Base-by-base conservation (phyloP, 2,329 filamentous ascomycete species). In the Cladosporium sp. region DNA sequence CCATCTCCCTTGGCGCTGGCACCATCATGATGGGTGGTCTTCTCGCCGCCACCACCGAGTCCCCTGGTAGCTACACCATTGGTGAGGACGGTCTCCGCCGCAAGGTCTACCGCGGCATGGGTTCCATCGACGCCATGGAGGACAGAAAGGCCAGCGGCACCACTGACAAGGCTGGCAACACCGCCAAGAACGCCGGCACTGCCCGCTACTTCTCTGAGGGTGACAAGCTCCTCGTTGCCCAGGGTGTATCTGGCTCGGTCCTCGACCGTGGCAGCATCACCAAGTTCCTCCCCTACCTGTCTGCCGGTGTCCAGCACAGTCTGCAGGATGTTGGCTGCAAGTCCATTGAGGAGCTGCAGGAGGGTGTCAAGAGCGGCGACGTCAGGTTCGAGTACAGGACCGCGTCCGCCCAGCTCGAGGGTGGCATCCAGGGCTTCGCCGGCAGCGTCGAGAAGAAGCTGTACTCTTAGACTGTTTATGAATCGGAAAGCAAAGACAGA, bases 21-120 rank as follows among this genome's bases (percentile, higher is more conserved):
- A 95, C 91, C 32, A 86, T 99, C 70, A 99, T 99, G 93, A 99
- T 99, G 93, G 93, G 93, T 64, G 95, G 93, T 75, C 84, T 99
- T 47, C 82, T 99, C 58, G 93, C 93, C 44, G 93, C 95, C 69
- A 97, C 93, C 57, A 96, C 92, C 37, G 93, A 99, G 75, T 97
- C 92, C 32, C 93, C 93, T 30, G 95, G 93, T 58, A 91, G 92
- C 59, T 97, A 95, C 60, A 97, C 95, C 67, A 89, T 99, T 61
- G 95, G 89, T 66, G 86, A 88, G 54, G 92, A 97, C 73, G 93
- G 93, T 58, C 95, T 97, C 80, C 85, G 99, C 49, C 92, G 99
- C 72, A 99, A 99, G 81, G 91, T 93, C 36, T 99, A 99, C 80
- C 88, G 93, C 72, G 93, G 93, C 54, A 99, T 99, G 93, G 93